Conservation (phyloP, 2,329 filamentous ascomycete species). For the Ambrosiella beaveri region DNA sequence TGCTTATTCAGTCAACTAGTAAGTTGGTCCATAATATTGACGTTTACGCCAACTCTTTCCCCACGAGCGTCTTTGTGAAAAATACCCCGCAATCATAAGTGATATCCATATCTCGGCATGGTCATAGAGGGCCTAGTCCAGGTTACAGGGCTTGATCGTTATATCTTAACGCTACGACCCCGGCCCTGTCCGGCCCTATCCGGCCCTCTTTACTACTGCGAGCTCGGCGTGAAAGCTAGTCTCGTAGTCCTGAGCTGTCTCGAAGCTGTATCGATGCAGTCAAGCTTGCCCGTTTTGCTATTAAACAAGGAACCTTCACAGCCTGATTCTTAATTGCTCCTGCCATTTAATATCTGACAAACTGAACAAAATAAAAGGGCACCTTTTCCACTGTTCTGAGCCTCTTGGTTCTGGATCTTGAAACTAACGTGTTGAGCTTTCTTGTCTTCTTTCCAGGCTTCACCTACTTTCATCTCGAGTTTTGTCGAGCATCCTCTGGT, state of each 20-base stretch:
- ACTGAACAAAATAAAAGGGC: neutral
- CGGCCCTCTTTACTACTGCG: neutral
- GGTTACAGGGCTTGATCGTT: neutral
- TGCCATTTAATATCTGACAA: neutral
- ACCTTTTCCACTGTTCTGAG: neutral
- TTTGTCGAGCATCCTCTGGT: neutral
- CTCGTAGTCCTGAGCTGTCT: neutral
- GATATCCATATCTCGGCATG: neutral
- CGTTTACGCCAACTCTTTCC: neutral
- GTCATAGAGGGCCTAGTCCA: neutral
- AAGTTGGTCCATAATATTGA: neutral
- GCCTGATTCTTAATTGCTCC: neutral
- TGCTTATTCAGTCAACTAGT: neutral
- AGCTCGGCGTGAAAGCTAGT: conserved; percentile 1
- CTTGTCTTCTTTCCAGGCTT: neutral
- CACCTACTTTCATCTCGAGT: conserved; percentile 3
- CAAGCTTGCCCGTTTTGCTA: neutral
- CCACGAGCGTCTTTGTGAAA: neutral
- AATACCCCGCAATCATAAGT: neutral
- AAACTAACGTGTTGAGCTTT: neutral
- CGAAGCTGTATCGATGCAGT: neutral
- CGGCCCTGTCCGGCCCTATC: neutral
- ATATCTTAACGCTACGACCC: neutral
- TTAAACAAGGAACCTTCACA: neutral
- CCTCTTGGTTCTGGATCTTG: neutral